A percentile compares a stretch with the other conserved stretches of the same genome.
Evolutionary conservation across 495 filamentous ascomycete species (phyloP).

Genomic region (Penicillium chermesinum): DNA sequence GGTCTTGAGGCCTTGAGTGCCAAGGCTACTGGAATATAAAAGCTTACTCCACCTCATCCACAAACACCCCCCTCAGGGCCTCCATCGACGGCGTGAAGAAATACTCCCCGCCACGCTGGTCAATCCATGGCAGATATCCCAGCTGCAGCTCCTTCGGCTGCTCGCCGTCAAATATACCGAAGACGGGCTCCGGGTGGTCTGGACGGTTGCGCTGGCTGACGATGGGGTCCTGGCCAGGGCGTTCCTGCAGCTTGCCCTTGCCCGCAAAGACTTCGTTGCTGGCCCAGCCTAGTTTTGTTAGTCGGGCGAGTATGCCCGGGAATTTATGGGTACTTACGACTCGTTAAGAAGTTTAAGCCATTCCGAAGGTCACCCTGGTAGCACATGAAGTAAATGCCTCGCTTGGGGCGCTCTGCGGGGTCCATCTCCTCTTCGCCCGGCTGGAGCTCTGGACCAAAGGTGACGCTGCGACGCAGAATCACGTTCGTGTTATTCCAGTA

Average conservation of each 20-base stretch:
- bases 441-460: constrained; percentile 21
- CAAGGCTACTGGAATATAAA: too few species aligned
- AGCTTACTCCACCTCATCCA: too few species aligned
- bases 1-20: too few species aligned
- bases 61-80: too few species aligned
- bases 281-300: constrained; percentile 18
- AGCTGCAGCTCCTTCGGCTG: constrained; percentile 7
- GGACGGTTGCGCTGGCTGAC: constrained; percentile 15
- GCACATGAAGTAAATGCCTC: constrained; percentile 20
- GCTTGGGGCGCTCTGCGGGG: constrained; percentile 5
- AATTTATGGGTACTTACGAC: constrained; percentile 7
- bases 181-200: constrained; percentile 13
- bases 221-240: constrained; percentile 20
- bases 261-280: constrained; percentile 18
- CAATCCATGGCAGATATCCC: constrained; percentile 10
- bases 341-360: constrained; percentile 23
- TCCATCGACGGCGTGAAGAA: constrained; percentile 21
- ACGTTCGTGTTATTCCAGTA: constrained; percentile 7
- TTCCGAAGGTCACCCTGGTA: constrained; percentile 23
- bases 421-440: constrained; percentile 8
- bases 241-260: neutral
- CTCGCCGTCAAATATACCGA: constrained; percentile 13
- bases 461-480: constrained; percentile 30
- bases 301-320: neutral
- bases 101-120: constrained; percentile 20